Conservation (phyloP, 1,284 basidiomycete species). For the Cystobasidiaceae sp. region DNA sequence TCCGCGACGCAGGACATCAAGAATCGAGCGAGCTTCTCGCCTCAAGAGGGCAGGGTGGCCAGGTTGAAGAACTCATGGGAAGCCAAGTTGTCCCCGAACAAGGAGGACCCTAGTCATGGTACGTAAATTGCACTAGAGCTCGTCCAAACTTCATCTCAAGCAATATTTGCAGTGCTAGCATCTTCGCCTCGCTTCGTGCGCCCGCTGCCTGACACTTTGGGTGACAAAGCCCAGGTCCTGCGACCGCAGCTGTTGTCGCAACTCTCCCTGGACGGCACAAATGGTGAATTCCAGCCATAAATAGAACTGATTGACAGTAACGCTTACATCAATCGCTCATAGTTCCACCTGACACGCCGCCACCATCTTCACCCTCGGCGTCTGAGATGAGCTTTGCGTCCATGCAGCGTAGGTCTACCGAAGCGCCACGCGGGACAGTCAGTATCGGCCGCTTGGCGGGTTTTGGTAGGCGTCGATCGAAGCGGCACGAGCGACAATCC, state of each 20-base stretch:
- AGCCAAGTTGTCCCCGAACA: slow-evolving; percentile 24
- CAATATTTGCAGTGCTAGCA: neutral
- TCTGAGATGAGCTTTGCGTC: slow-evolving; percentile 28
- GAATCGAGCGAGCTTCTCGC: slow-evolving; percentile 9
- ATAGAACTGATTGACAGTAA: neutral
- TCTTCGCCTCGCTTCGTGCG: slow-evolving; percentile 29
- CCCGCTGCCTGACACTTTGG: slow-evolving; percentile 4
- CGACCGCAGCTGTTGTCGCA: slow-evolving; percentile 3
- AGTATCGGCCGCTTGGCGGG: neutral
- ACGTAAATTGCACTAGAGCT: no score
- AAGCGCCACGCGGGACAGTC: neutral
- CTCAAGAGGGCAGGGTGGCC: slow-evolving; percentile 12
- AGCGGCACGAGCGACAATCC: slow-evolving; percentile 17
- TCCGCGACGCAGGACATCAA: neutral
- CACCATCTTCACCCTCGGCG: slow-evolving; percentile 28
- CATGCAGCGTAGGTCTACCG: neutral
- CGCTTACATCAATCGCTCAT: neutral
- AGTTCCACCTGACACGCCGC: slow-evolving; percentile 29
- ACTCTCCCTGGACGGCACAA: neutral
- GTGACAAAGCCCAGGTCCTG: slow-evolving; percentile 1
- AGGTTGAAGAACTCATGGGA: slow-evolving; percentile 26
- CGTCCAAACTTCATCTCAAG: no score
- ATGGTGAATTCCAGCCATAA: neutral
- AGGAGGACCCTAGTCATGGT: neutral
- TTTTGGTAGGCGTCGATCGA: slow-evolving; percentile 8